Percentiles rank a stretch among this genome's conserved stretches.
Conservation (phyloP, 2,329 filamentous ascomycete genomes). For the Hortaea sp. region DNA sequence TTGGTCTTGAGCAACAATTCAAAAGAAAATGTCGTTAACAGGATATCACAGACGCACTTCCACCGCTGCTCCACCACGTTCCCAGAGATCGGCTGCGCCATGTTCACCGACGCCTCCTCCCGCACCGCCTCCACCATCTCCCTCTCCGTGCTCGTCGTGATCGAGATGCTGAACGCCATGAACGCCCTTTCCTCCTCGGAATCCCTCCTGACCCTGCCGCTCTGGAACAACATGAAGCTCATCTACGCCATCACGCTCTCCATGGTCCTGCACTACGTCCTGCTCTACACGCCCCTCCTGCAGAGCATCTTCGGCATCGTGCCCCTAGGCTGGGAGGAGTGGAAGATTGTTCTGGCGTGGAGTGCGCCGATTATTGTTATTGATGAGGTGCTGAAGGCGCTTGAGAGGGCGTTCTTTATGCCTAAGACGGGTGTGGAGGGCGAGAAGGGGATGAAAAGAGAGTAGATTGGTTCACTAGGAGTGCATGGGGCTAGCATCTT, state of each 20-base stretch:
- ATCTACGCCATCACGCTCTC: slow-evolving; percentile 88
- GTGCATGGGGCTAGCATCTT: no score
- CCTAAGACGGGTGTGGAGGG: slow-evolving; percentile 11
- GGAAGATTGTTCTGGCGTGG: slow-evolving; percentile 81
- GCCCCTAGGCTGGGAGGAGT: slow-evolving; percentile 75
- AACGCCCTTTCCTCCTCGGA: slow-evolving; percentile 94
- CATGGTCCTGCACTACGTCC: slow-evolving; percentile 89
- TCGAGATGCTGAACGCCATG: slow-evolving; percentile 99
- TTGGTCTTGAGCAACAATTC: no score
- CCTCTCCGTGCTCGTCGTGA: slow-evolving; percentile 82
- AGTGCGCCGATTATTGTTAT: slow-evolving; percentile 91
- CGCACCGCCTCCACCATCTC: slow-evolving; percentile 89
- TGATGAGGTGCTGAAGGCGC: slow-evolving; percentile 71
- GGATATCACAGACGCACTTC: slow-evolving; percentile 84
- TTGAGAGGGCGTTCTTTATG: slow-evolving; percentile 46
- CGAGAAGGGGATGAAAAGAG: slow-evolving; percentile 11
- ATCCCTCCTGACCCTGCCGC: slow-evolving; percentile 78
- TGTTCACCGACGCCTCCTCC: slow-evolving; percentile 79
- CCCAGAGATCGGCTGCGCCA: slow-evolving; percentile 79
- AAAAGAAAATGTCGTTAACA: no score
- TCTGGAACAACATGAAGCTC: slow-evolving; percentile 99
- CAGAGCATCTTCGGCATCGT: slow-evolving; percentile 85
- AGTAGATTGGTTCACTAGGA: slow-evolving; percentile 1
- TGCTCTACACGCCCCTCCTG: slow-evolving; percentile 84
- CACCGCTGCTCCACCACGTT: slow-evolving; percentile 82